Evolutionary conservation across 2,329 filamentous ascomycete genomes (phyloP).

Genomic region (Cordyceps tenuipes): DNA sequence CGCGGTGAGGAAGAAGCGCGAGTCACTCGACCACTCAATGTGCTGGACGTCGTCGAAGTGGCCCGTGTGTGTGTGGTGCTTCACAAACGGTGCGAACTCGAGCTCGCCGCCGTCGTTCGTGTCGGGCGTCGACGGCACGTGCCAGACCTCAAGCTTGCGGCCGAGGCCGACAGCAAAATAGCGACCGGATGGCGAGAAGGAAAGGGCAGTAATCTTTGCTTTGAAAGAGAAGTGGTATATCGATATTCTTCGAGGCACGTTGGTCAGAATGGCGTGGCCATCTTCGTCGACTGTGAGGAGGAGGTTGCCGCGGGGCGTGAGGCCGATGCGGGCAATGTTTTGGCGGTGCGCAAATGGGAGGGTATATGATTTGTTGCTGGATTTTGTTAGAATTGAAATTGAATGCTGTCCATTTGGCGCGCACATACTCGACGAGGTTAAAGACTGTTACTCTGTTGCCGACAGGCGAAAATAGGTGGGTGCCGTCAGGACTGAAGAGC

Average conservation of each 20-base stretch:
- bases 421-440: constrained; percentile 79
- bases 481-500: constrained; percentile 92
- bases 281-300: constrained; percentile 90
- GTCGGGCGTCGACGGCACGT: constrained; percentile 84
- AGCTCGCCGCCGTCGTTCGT: constrained; percentile 70
- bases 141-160: constrained; percentile 88
- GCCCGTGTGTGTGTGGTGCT: constrained; percentile 75
- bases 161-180: constrained; percentile 87
- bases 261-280: constrained; percentile 87
- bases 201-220: constrained; percentile 68
- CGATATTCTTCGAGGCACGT: constrained; percentile 74
- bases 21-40: constrained; percentile 94
- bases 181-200: constrained; percentile 83
- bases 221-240: constrained; percentile 97
- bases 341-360: constrained; percentile 87
- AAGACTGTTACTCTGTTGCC: constrained; percentile 95
- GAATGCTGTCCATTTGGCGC: neutral
- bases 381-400: constrained; percentile 24
- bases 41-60: constrained; percentile 82
- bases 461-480: constrained; percentile 89
- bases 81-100: constrained; percentile 90
- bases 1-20: constrained; percentile 85
- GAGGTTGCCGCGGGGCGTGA: constrained; percentile 85
- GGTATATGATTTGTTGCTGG: constrained; percentile 77
- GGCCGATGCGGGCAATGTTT: constrained; percentile 81